Conservation (phyloP, 106 monocot species). For the Iris macrosiphon region DNA sequence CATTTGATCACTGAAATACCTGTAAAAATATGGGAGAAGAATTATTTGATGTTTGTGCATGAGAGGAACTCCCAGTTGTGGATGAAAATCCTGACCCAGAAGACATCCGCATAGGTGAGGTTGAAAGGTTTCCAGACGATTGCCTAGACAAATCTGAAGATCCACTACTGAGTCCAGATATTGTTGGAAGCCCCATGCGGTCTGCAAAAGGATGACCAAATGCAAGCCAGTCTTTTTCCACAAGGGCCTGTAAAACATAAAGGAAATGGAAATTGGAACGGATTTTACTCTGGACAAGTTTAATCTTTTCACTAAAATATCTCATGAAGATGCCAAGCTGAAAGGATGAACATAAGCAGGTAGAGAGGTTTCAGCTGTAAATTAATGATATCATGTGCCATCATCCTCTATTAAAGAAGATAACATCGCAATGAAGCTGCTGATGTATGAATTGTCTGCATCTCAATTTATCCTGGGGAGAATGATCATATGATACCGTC, state of each 20-base stretch:
- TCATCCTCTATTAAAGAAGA: too few species aligned
- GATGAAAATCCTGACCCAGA: slow-evolving; percentile 37
- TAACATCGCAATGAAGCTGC: too few species aligned
- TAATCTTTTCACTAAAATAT: too few species aligned
- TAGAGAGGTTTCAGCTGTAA: too few species aligned
- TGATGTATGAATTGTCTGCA: too few species aligned
- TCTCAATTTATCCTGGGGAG: too few species aligned
- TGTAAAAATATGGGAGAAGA: slow-evolving; percentile 94
- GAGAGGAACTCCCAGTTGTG: slow-evolving; percentile 38
- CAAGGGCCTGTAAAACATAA: slow-evolving; percentile 51
- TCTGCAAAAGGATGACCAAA: slow-evolving; percentile 99
- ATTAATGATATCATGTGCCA: too few species aligned
- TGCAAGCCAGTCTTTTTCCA: slow-evolving; percentile 98
- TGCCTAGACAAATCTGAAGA: slow-evolving; percentile 60
- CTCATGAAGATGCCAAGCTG: too few species aligned
- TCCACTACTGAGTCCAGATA: slow-evolving; percentile 30
- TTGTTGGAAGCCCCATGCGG: slow-evolving; percentile 77
- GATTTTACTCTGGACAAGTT: too few species aligned
- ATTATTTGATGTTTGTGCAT: slow-evolving; percentile 67
- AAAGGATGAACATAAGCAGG: too few species aligned
- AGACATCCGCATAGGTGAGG: slow-evolving; percentile 42
- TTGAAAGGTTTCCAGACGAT: slow-evolving; percentile 44
- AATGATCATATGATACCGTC: too few species aligned
- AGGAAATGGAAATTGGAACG: too few species aligned
- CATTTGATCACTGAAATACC: slow-evolving; percentile 22